These are phyloP conservation scores for Botryotinia calthae DNA, from an alignment of 2,329 filamentous ascomycete genomes.

Conservation along the genomic window DNA sequence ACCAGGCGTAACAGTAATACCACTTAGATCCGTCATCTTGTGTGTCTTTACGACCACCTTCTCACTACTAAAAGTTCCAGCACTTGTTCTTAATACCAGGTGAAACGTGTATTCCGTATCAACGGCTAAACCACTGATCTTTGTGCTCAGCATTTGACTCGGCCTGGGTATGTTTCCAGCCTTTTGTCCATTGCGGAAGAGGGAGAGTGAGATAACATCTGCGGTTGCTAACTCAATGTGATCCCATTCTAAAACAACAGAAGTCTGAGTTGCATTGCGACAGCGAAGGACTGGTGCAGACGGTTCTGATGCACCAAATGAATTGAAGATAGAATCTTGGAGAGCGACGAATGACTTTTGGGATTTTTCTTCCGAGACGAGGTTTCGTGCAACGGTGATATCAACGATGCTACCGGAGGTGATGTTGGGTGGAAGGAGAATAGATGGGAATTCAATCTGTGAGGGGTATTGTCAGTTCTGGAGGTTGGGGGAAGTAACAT, in stretches of 20 bases:
- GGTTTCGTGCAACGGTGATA: slow-evolving; percentile 90
- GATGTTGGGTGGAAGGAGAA: slow-evolving; percentile 92
- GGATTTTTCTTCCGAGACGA: slow-evolving; percentile 70
- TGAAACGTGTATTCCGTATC: slow-evolving; percentile 97
- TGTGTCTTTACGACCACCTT: slow-evolving; percentile 85
- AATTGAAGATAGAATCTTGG: slow-evolving; percentile 83
- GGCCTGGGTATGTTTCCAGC: slow-evolving; percentile 91
- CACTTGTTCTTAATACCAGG: slow-evolving; percentile 83
- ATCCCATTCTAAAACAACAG: slow-evolving; percentile 96
- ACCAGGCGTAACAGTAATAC: slow-evolving; percentile 91
- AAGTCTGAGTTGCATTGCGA: slow-evolving; percentile 98
- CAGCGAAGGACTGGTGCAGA: slow-evolving; percentile 77
- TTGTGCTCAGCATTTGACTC: slow-evolving; percentile 85
- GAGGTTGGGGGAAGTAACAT: slow-evolving; percentile 4
- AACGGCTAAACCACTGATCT: slow-evolving; percentile 93
- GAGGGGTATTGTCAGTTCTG: slow-evolving; percentile 26
- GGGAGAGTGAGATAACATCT: slow-evolving; percentile 80
- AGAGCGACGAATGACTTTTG: slow-evolving; percentile 75
- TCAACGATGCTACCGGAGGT: slow-evolving; percentile 96
- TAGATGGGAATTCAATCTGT: slow-evolving; percentile 99
- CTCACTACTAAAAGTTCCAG: slow-evolving; percentile 81
- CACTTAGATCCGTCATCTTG: slow-evolving; percentile 97
- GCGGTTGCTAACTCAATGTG: slow-evolving; percentile 90
- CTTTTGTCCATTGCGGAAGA: slow-evolving; percentile 96
- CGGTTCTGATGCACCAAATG: slow-evolving; percentile 81